Evolutionary conservation across 1,139 yeast genomes (phyloP).

Genomic region (Taiozyma sp.): DNA sequence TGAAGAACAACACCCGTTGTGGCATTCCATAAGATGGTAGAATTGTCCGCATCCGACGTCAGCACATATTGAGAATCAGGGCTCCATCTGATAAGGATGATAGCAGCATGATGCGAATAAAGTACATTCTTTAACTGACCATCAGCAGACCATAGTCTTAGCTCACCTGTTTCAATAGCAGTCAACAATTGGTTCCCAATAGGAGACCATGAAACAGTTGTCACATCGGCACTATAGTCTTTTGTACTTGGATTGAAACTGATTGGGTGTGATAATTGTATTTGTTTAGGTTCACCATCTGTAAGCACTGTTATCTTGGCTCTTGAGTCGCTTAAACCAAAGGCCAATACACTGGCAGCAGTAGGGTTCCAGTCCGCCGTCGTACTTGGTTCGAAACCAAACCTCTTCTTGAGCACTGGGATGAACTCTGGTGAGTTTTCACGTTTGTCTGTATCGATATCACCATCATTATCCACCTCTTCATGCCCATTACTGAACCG

Average conservation of each 20-base stretch:
- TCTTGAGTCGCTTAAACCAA: slow-evolving; percentile 34
- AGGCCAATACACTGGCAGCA: slow-evolving; percentile 29
- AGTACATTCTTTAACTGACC: slow-evolving; percentile 61
- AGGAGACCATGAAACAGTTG: slow-evolving; percentile 59
- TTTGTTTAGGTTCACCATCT: slow-evolving; percentile 7
- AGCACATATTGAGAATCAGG: slow-evolving; percentile 32
- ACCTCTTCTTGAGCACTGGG: slow-evolving; percentile 28
- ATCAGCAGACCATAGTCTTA: slow-evolving; percentile 62
- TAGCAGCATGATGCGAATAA: slow-evolving; percentile 47
- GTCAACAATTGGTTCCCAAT: slow-evolving; percentile 52
- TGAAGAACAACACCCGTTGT: slow-evolving; percentile 42
- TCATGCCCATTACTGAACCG: slow-evolving; percentile 22
- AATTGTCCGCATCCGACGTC: slow-evolving; percentile 31
- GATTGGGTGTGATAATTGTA: slow-evolving; percentile 20
- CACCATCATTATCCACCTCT: slow-evolving; percentile 1
- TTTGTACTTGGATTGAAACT: slow-evolving; percentile 6
- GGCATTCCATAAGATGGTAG: slow-evolving; percentile 50
- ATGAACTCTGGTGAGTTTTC: slow-evolving; percentile 25
- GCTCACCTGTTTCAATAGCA: slow-evolving; percentile 56
- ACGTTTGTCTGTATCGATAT: slow-evolving; percentile 11
- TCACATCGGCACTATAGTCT: slow-evolving; percentile 23
- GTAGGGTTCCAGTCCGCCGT: slow-evolving; percentile 37
- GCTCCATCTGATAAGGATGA: slow-evolving; percentile 47
- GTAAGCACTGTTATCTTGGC: slow-evolving; percentile 29
- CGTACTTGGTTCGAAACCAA: slow-evolving; percentile 29